Evolutionary conservation across 2,329 filamentous ascomycete genomes (phyloP).

Genomic region (Fusarium sp.): DNA sequence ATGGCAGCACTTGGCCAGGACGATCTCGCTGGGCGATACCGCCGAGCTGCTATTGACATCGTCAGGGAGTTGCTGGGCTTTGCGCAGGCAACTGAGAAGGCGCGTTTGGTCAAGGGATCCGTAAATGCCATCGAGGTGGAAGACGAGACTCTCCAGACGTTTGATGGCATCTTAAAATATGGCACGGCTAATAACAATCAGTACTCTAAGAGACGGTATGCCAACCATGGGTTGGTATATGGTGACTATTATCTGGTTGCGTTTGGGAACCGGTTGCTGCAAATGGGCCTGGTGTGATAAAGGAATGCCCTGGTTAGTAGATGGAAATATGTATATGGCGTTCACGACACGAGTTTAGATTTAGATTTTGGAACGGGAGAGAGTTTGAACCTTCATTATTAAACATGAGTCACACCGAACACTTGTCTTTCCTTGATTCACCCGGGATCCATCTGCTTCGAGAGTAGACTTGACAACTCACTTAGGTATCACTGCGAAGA

Average conservation of each 20-base stretch:
- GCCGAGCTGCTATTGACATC: slow-evolving; percentile 43
- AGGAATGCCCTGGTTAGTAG: background rate
- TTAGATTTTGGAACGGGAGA: background rate
- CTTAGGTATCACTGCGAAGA: too few relatives aligned
- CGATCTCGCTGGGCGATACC: slow-evolving; percentile 38
- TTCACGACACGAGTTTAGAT: background rate
- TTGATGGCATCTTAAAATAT: slow-evolving; percentile 46
- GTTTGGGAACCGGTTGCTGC: slow-evolving; percentile 56
- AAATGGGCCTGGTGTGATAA: slow-evolving; percentile 42
- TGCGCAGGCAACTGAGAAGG: slow-evolving; percentile 41
- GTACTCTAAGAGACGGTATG: slow-evolving; percentile 41
- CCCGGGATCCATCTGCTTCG: background rate
- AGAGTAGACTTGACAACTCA: background rate
- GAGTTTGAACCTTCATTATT: background rate
- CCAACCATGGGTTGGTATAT: slow-evolving; percentile 56
- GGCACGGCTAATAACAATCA: slow-evolving; percentile 49
- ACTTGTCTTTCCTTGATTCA: background rate
- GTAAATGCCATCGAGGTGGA: background rate
- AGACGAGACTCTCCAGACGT: slow-evolving; percentile 10
- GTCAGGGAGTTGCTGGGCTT: slow-evolving; percentile 45
- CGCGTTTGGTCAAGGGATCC: slow-evolving; percentile 8
- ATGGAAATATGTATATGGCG: background rate
- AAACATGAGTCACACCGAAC: background rate
- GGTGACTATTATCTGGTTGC: slow-evolving; percentile 59
- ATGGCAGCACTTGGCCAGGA: slow-evolving; percentile 33